A percentile compares a stretch with the other conserved stretches of the same genome.
Evolutionary conservation across 2,329 filamentous ascomycete genomes (phyloP).

Genomic region (Fonsecaea pedrosoi): DNA sequence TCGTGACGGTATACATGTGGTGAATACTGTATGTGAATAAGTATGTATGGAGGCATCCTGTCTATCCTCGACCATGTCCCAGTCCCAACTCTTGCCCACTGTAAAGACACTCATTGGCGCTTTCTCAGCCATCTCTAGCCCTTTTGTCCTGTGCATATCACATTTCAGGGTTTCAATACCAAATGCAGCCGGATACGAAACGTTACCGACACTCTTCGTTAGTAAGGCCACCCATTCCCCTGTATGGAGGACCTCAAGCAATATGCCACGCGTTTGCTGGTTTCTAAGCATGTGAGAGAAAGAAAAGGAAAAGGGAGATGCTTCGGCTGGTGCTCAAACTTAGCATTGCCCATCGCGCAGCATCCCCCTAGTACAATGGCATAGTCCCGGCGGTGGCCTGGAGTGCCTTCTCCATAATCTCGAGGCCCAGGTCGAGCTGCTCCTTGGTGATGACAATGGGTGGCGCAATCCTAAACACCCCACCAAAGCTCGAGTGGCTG

Average conservation of each 20-base stretch:
- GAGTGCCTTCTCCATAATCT: conserved; percentile 65
- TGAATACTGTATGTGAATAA: no score
- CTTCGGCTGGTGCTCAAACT: not conserved
- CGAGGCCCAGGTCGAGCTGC: conserved; percentile 59
- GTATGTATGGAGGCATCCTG: no score
- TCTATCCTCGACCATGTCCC: no score
- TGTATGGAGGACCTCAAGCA: not conserved
- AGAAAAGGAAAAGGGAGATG: not conserved
- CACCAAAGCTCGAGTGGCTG: conserved; percentile 61
- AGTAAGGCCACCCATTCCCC: not conserved
- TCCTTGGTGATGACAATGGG: conserved; percentile 64
- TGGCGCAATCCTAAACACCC: conserved; percentile 65
- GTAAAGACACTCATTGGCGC: no score
- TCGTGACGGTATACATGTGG: no score
- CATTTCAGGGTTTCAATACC: not conserved
- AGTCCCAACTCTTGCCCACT: no score
- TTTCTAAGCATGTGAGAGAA: not conserved
- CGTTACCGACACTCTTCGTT: not conserved
- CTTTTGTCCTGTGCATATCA: no score
- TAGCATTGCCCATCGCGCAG: not conserved
- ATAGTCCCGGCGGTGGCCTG: conserved; percentile 33
- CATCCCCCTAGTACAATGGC: conserved; percentile 30
- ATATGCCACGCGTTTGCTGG: not conserved
- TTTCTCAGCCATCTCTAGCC: no score
- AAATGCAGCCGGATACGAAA: not conserved